Conservation (phyloP, 2,329 filamentous ascomycete genomes). For the Cercospora sojina region DNA sequence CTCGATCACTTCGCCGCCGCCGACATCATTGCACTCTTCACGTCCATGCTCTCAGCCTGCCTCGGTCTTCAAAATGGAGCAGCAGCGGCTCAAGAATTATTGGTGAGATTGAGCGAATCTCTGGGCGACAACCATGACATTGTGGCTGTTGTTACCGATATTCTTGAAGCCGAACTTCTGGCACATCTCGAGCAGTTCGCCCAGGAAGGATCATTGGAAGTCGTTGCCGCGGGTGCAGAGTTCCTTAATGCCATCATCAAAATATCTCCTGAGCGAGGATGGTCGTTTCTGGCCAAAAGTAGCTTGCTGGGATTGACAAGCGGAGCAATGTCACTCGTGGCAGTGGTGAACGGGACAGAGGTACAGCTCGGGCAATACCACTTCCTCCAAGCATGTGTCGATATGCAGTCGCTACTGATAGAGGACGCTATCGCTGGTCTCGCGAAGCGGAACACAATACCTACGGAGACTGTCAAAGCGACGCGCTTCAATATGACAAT, state of each 20-base stretch:
- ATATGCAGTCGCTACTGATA: conserved; percentile 71
- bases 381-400: conserved; percentile 71
- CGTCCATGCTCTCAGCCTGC: conserved; percentile 60
- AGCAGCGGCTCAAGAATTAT: conserved; percentile 46
- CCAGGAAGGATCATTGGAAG: conserved; percentile 61
- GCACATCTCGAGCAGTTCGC: conserved; percentile 54
- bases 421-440: conserved; percentile 71
- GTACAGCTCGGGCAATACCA: conserved; percentile 72
- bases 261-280: conserved; percentile 77
- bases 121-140: conserved; percentile 66
- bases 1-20: conserved; percentile 62
- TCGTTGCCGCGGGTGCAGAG: conserved; percentile 73
- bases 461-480: conserved; percentile 5
- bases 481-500: conserved; percentile 3
- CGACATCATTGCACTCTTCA: conserved; percentile 72
- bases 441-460: conserved; percentile 61
- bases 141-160: conserved; percentile 76
- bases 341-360: conserved; percentile 79
- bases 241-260: conserved; percentile 73
- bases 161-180: conserved; percentile 69
- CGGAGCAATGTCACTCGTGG: conserved; percentile 71
- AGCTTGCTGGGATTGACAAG: conserved; percentile 75
- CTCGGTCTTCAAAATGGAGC: conserved; percentile 30
- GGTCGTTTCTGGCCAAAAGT: conserved; percentile 84
- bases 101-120: conserved; percentile 53